Percentiles rank a stretch among this genome's conserved stretches.
Evolutionary conservation across 208 protist species (phyloP).

Genomic region (Leishmania mexicana): DNA sequence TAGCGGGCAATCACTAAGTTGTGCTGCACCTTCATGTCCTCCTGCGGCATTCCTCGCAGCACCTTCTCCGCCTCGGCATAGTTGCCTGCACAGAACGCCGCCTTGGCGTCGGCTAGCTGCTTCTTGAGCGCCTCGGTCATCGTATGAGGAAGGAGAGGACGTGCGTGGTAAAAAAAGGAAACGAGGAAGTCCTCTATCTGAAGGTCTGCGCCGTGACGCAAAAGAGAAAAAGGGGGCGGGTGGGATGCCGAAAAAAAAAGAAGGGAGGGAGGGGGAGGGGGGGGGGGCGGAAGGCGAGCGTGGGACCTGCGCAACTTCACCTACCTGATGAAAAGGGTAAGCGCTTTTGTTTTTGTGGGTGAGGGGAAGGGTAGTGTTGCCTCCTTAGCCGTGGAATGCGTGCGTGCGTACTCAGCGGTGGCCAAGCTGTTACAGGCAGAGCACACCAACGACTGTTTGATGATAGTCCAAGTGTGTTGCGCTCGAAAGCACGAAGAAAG

Average conservation of each 20-base stretch:
- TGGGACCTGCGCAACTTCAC: not conserved
- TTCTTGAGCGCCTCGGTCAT: conserved; percentile 25
- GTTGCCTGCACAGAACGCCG: conserved; percentile 71
- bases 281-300: not conserved
- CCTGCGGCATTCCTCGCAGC: conserved; percentile 60
- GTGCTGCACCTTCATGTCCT: conserved; percentile 82
- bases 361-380: not conserved
- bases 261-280: not conserved
- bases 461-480: not conserved
- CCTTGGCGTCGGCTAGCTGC: conserved; percentile 62
- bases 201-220: not conserved
- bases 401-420: not conserved
- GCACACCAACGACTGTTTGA: not conserved
- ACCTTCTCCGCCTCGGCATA: conserved; percentile 68
- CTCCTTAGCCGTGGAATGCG: not conserved
- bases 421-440: not conserved
- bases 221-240: not conserved
- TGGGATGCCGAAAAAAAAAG: not conserved
- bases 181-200: not conserved
- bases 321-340: too few relatives aligned
- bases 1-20: conserved; percentile 82
- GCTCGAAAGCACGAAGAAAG: not conserved
- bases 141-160: not conserved
- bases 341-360: not conserved
- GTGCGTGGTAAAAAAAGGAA: not conserved